Evolutionary conservation across 768 basidiomycete species (phyloP).

Genomic region (Udeniomyces megalosporus): DNA sequence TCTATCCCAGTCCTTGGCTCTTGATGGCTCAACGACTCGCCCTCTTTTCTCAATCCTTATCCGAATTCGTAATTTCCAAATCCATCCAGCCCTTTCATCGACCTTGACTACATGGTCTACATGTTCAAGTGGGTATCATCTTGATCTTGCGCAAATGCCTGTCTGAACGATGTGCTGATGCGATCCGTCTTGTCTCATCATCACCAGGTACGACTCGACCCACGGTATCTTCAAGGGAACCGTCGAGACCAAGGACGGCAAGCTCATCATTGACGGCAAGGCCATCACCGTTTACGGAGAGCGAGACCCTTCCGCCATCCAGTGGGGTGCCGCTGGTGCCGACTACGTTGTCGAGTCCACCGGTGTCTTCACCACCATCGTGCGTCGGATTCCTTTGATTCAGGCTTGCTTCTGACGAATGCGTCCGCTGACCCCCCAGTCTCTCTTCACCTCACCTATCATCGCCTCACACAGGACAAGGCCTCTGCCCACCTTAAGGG

Average conservation of each 20-base stretch:
- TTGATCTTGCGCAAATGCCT: slow-evolving; percentile 59
- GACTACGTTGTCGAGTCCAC: slow-evolving; percentile 95
- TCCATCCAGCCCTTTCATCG: slow-evolving; percentile 73
- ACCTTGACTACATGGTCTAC: slow-evolving; percentile 96
- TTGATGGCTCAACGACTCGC: too few relatives aligned
- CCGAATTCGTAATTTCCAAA: neutral
- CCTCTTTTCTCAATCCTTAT: neutral
- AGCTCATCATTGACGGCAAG: slow-evolving; percentile 72
- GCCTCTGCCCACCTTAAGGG: slow-evolving; percentile 88
- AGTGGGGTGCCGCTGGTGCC: slow-evolving; percentile 65
- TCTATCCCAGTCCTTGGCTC: neutral
- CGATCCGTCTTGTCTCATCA: neutral
- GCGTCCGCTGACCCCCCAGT: neutral
- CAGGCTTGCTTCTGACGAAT: neutral
- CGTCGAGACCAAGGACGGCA: slow-evolving; percentile 67
- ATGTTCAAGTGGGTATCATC: slow-evolving; percentile 81
- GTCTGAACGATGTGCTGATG: neutral
- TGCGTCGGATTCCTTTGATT: neutral
- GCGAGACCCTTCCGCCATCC: slow-evolving; percentile 70
- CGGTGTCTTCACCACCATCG: slow-evolving; percentile 18
- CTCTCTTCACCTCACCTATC: neutral
- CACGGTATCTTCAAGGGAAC: slow-evolving; percentile 54
- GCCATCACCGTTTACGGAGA: slow-evolving; percentile 62
- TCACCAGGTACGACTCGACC: slow-evolving; percentile 24
- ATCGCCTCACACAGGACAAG: slow-evolving; percentile 30